These are phyloP conservation scores for Mycena citricolor DNA, from an alignment of 1,284 basidiomycete genomes.

Conservation along the genomic window DNA sequence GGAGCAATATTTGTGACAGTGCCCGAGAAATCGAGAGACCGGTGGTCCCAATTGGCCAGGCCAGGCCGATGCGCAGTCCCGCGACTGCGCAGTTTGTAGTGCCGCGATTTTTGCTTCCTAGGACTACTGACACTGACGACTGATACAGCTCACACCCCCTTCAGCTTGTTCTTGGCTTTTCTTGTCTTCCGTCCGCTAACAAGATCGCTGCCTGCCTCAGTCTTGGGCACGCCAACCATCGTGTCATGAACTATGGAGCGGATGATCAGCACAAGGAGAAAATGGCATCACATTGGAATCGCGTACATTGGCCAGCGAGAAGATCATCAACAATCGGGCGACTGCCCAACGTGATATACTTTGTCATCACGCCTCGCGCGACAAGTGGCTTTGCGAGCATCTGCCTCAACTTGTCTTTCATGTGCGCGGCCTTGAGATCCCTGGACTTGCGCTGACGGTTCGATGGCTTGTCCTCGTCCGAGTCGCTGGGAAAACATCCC, in stretches of 20 bases:
- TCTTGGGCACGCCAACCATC: constrained; percentile 52
- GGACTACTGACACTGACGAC: too few species aligned
- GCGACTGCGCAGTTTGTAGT: too few species aligned
- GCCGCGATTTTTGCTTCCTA: too few species aligned
- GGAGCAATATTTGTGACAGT: too few species aligned
- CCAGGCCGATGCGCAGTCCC: too few species aligned
- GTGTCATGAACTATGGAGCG: constrained; percentile 45
- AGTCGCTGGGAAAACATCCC: constrained; percentile 34
- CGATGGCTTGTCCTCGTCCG: constrained; percentile 40
- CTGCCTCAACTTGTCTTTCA: constrained; percentile 75
- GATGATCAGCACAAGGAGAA: constrained; percentile 1
- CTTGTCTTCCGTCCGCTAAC: constrained; percentile 32
- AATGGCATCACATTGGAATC: constrained; percentile 1
- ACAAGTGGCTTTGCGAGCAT: constrained; percentile 81
- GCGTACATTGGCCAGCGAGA: constrained; percentile 70
- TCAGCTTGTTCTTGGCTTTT: too few species aligned
- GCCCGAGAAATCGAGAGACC: too few species aligned
- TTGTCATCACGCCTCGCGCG: constrained; percentile 78
- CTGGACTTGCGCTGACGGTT: constrained; percentile 49
- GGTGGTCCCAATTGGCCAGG: too few species aligned
- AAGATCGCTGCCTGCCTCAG: constrained; percentile 48
- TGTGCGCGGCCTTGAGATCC: constrained; percentile 50
- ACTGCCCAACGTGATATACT: constrained; percentile 87
- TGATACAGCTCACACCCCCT: too few species aligned
- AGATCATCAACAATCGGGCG: constrained; percentile 79